Percentiles rank a stretch among this genome's conserved stretches.
phyloP scores from a whole-genome alignment of 2,329 filamentous ascomycete species.

The Scedosporium aurantiacum region DNA sequence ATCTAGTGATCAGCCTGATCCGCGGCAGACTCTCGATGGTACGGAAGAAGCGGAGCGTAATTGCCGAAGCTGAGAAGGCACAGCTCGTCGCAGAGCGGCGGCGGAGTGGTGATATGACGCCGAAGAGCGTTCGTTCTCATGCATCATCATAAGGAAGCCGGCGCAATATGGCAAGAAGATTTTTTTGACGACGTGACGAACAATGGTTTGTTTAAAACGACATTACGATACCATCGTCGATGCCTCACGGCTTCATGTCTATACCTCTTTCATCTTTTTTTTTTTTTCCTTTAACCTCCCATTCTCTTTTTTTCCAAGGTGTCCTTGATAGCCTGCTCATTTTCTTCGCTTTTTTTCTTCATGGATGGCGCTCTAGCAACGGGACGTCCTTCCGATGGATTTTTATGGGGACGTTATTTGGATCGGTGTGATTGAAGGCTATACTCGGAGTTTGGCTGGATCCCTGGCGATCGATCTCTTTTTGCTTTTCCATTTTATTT shows the following conservation, averaged over 20 bases:
- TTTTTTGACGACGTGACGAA: background rate
- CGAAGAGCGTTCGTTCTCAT: constrained; percentile 41
- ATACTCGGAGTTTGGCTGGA: background rate
- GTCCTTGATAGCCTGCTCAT: too few relatives aligned
- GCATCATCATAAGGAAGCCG: constrained; percentile 22
- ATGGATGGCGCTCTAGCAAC: too few relatives aligned
- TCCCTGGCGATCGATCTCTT: background rate
- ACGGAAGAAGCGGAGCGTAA: constrained; percentile 50
- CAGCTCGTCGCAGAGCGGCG: constrained; percentile 32
- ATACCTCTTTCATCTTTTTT: too few relatives aligned
- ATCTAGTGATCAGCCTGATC: constrained; percentile 52
- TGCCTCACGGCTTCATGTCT: background rate
- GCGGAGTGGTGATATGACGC: constrained; percentile 44
- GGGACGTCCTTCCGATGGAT: too few relatives aligned
- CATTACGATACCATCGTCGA: background rate
- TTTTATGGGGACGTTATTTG: background rate
- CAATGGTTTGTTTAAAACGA: background rate
- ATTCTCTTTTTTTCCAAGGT: too few relatives aligned
- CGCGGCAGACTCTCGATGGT: constrained; percentile 42
- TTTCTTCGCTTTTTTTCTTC: background rate
- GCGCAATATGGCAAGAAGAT: background rate
- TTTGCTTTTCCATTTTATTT: background rate
- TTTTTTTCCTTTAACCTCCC: too few relatives aligned
- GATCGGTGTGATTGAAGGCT: background rate
- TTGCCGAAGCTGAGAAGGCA: constrained; percentile 44